Percentiles rank a stretch among this genome's conserved stretches.
These are phyloP conservation scores for Pseudomicrostroma phylloplanum DNA, from an alignment of 1,284 basidiomycete species.

Conservation along the genomic window DNA sequence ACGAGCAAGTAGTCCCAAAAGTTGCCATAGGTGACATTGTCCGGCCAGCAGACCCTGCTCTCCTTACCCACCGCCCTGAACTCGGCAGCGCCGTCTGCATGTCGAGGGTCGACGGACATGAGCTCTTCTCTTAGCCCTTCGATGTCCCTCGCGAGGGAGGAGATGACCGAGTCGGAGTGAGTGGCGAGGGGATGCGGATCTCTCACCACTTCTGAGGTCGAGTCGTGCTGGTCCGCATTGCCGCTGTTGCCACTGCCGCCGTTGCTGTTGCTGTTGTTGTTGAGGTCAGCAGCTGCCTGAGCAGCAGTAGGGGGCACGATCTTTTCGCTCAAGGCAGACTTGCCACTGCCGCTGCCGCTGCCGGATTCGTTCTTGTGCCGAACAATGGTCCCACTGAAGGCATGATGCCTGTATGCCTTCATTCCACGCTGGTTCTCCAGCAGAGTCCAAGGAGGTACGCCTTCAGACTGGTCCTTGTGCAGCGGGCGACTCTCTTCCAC, in stretches of 20 bases:
- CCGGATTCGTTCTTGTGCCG: not conserved
- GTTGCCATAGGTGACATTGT: slow-evolving; percentile 75
- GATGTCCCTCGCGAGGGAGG: slow-evolving; percentile 68
- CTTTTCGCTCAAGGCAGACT: not conserved
- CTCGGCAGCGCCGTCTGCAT: not conserved
- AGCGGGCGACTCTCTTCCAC: not conserved
- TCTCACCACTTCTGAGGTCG: slow-evolving; percentile 23
- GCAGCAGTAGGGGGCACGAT: slow-evolving; percentile 11
- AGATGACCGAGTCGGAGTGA: slow-evolving; percentile 66
- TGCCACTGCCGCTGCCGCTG: no score
- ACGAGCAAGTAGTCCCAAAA: slow-evolving; percentile 83
- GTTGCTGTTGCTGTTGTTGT: slow-evolving; percentile 12
- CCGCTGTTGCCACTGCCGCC: slow-evolving; percentile 6
- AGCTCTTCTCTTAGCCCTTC: slow-evolving; percentile 72
- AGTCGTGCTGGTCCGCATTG: slow-evolving; percentile 8
- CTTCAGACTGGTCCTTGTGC: not conserved
- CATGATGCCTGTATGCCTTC: slow-evolving; percentile 13
- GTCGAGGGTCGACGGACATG: slow-evolving; percentile 55
- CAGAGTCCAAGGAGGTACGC: slow-evolving; percentile 26
- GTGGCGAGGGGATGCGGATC: slow-evolving; percentile 62
- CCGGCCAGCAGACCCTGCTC: slow-evolving; percentile 64
- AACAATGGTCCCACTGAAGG: not conserved
- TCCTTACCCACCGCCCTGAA: not conserved
- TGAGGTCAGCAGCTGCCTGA: slow-evolving; percentile 16
- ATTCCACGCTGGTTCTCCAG: slow-evolving; percentile 27